phyloP scores from a whole-genome alignment of 768 basidiomycete genomes.

The Asterophora lycoperdoides region DNA sequence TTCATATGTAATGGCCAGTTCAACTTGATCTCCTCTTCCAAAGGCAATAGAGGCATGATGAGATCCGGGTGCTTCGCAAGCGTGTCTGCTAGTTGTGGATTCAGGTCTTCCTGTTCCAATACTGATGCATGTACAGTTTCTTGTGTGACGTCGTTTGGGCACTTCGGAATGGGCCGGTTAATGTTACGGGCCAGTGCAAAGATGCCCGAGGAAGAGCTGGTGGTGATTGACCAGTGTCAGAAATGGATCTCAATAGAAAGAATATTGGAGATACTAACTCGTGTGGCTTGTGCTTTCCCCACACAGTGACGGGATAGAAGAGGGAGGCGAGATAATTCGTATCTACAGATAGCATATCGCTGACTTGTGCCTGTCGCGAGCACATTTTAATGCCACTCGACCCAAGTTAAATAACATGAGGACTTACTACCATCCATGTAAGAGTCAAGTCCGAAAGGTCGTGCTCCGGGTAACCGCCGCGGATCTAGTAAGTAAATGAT shows the following conservation, averaged over 20 bases:
- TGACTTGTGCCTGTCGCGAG: constrained; percentile 47
- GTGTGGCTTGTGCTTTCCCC: constrained; percentile 62
- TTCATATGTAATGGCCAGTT: constrained; percentile 39
- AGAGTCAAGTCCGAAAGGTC: constrained; percentile 65
- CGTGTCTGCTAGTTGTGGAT: constrained; percentile 29
- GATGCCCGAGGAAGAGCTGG: constrained; percentile 51
- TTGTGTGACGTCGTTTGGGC: constrained; percentile 41
- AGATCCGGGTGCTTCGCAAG: constrained; percentile 42
- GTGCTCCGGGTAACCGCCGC: constrained; percentile 65
- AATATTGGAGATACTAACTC: constrained; percentile 40
- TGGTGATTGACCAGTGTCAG: background rate
- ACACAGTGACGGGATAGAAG: constrained; percentile 47
- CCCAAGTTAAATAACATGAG: background rate
- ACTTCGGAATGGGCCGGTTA: constrained; percentile 45
- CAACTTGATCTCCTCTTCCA: constrained; percentile 49
- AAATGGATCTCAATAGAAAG: background rate
- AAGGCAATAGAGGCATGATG: constrained; percentile 38
- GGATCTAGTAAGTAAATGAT: constrained; percentile 39
- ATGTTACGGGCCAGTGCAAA: constrained; percentile 43
- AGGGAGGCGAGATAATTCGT: constrained; percentile 46
- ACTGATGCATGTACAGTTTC: constrained; percentile 64
- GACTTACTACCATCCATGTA: constrained; percentile 58
- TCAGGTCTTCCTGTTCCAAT: constrained; percentile 36
- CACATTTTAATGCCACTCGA: background rate
- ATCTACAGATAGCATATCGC: constrained; percentile 54